phyloP scores from a whole-genome alignment of 169 alveolate species.

The Eimeria nieschulzi region DNA sequence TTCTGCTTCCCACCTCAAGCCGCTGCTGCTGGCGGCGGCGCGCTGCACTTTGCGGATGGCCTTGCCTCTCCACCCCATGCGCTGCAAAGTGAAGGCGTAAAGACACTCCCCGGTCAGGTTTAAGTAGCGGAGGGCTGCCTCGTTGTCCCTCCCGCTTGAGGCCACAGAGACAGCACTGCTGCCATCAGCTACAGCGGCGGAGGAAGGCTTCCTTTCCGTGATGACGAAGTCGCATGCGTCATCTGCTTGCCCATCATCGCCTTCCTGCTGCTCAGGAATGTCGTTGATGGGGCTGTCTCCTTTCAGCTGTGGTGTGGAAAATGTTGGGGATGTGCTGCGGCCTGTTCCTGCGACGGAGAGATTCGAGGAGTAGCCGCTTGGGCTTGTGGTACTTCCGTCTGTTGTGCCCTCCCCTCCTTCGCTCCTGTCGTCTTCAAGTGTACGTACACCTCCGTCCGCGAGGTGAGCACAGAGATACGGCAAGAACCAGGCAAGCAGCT shows the following conservation, averaged over 20 bases:
- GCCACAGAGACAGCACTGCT: neutral
- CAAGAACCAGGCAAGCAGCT: slow-evolving; percentile 83
- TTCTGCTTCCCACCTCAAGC: neutral
- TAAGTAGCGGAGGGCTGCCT: slow-evolving; percentile 71
- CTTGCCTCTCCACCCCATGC: neutral
- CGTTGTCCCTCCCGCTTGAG: slow-evolving; percentile 35
- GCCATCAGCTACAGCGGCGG: slow-evolving; percentile 15
- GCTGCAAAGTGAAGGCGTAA: slow-evolving; percentile 70
- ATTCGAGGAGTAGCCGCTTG: neutral
- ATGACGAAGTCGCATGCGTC: neutral
- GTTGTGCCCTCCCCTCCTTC: neutral
- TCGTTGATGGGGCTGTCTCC: neutral
- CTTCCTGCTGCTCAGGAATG: slow-evolving; percentile 5
- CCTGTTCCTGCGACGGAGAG: slow-evolving; percentile 18
- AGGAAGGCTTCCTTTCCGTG: neutral
- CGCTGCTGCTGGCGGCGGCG: slow-evolving; percentile 14
- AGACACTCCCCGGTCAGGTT: slow-evolving; percentile 66
- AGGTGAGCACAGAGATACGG: slow-evolving; percentile 83
- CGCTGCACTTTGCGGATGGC: neutral
- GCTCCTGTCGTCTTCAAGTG: slow-evolving; percentile 1
- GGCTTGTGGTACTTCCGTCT: neutral
- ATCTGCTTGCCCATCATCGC: neutral
- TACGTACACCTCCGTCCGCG: slow-evolving; percentile 71
- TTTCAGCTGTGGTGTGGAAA: neutral
- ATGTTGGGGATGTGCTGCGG: neutral